Conservation (phyloP, 768 basidiomycete genomes). For the Austroboletus festivus region DNA sequence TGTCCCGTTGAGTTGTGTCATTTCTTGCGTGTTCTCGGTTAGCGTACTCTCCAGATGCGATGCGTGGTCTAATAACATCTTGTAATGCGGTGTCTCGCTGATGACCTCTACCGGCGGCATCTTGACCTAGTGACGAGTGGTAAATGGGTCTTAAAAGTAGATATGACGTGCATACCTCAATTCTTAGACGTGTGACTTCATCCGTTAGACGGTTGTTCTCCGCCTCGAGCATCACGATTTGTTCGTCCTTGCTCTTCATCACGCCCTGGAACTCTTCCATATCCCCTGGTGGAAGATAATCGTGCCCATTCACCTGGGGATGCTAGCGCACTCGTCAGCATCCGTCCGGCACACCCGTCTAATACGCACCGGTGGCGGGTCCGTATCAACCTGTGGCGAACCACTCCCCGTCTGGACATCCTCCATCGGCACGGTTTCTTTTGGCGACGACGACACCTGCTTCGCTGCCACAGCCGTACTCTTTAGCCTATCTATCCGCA, state of each 20-base stretch:
- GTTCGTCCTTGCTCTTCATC: conserved; percentile 34
- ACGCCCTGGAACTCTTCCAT: conserved; percentile 35
- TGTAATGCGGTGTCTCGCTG: conserved; percentile 50
- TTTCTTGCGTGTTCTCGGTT: conserved; percentile 39
- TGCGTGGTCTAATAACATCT: conserved; percentile 52
- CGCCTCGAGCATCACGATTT: conserved; percentile 46
- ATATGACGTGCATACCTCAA: conserved; percentile 38
- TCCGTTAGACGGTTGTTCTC: conserved; percentile 45
- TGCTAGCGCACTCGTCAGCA: conserved; percentile 44
- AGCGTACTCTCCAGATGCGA: conserved; percentile 43
- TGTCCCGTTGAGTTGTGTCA: conserved; percentile 42
- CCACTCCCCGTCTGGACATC: conserved; percentile 38
- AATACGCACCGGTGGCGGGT: conserved; percentile 73
- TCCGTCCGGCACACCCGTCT: conserved; percentile 23
- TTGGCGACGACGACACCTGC: conserved; percentile 37
- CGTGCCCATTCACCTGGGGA: conserved; percentile 37
- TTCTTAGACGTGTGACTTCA: conserved; percentile 41
- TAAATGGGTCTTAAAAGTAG: neutral
- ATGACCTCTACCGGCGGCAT: conserved; percentile 44
- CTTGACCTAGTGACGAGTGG: conserved; percentile 33
- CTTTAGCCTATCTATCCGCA: conserved; percentile 56
- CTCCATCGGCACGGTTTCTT: conserved; percentile 30
- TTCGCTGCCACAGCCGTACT: conserved; percentile 52
- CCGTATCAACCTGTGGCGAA: conserved; percentile 46
- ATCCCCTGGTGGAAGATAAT: conserved; percentile 40